Base-by-base conservation (phyloP, 108 stramenopile genomes). In the Cyclotella cryptica region DNA sequence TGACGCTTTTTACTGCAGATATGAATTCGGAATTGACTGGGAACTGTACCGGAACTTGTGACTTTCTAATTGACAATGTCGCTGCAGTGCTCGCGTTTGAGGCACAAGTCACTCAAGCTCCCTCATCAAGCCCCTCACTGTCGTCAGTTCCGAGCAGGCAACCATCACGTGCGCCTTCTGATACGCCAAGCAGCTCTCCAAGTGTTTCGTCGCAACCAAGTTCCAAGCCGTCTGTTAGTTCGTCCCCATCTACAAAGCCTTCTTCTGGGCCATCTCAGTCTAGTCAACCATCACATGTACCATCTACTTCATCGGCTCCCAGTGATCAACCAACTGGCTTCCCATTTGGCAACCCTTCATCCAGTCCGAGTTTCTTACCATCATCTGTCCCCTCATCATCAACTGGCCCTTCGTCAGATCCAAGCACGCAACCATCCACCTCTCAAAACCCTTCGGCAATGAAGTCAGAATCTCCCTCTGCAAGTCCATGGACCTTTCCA, bases 41-140 rank as follows among this genome's bases (percentile, higher is more conserved):
- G 17, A 21, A 72, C 14, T 30, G 45, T 29, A 35, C 59, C 72
- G 43, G 19, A 13, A 30, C 30, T 10, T 61, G 60, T 61, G 60
- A 61, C 35, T 61, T 61, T 39, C 29, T 35, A 21, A 61, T 61
- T 15, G 60, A 61, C 13, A 61, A 61, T 61, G 60, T 61, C 15
- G 60, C 60, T 17, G 60, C 12, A 0, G 60, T 61, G 13, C 11
- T n/a, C 3, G 60, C 29, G 14, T 61, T 61, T 39, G 60, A 35
- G 60, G 60, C 72, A 10, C 40, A 40, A 51, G 28, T 47, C 11
- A 54, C 60, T 26, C 30, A 40, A 28, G 49, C 44, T 22, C 64
- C 64, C 22, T 65, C 67, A 51, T 17, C 17, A 27, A 68, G 67
- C 44, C 67, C 67, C 22, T 51, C 67, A 0, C 1, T 35, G 19